phyloP scores from a whole-genome alignment of 139 green algal species.

The Tetradesmus obliquus region DNA sequence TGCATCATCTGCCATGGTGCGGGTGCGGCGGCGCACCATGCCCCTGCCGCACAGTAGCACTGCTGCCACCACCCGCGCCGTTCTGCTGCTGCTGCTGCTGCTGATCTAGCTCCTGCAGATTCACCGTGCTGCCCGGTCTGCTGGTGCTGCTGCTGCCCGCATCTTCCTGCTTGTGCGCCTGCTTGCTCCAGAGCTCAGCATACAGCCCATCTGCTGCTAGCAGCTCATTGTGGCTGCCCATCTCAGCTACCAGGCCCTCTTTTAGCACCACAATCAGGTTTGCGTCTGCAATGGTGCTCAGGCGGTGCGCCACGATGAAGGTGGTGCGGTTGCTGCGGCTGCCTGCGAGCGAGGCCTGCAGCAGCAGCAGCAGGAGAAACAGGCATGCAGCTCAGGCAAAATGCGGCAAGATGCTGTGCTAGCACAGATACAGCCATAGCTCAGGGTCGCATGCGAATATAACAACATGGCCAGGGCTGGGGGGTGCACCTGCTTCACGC shows the following conservation, averaged over 20 bases:
- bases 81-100: slow-evolving; percentile 15
- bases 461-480: no score
- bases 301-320: slow-evolving; percentile 89
- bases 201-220: slow-evolving; percentile 74
- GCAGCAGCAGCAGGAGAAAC: neutral
- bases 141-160: slow-evolving; percentile 10
- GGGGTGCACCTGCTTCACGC: no score
- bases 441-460: neutral
- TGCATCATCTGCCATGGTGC: neutral
- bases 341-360: slow-evolving; percentile 53
- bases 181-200: slow-evolving; percentile 54
- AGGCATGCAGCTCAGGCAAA: neutral
- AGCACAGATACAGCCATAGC: no score
- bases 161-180: slow-evolving; percentile 26
- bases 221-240: slow-evolving; percentile 77
- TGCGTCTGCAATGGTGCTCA: slow-evolving; percentile 84
- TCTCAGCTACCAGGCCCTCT: slow-evolving; percentile 54
- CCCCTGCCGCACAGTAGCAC: neutral
- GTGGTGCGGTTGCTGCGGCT: slow-evolving; percentile 77
- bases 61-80: neutral
- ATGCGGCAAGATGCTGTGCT: neutral
- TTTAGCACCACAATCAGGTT: slow-evolving; percentile 84
- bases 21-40: neutral
- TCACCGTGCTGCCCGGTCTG: neutral
- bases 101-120: slow-evolving; percentile 6